phyloP scores from a whole-genome alignment of 345 rosid species.

The Eucalyptus dawsonii region DNA sequence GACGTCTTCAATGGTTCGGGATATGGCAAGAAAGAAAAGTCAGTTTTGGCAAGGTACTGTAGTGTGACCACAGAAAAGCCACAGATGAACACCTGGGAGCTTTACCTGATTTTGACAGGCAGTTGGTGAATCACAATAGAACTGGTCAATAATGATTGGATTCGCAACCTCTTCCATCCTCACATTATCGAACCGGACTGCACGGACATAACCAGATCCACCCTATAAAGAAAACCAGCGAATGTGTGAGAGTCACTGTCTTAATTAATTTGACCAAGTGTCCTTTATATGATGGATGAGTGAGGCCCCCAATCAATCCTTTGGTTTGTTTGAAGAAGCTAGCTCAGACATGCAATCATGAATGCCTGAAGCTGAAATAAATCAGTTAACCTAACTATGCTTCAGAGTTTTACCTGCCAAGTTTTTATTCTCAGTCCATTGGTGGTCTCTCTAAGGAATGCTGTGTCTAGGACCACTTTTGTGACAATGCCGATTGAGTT shows the following conservation, averaged over 20 bases:
- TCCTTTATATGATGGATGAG: neutral
- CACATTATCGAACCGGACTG: conserved; percentile 70
- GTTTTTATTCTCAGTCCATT: conserved; percentile 96
- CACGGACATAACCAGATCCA: conserved; percentile 85
- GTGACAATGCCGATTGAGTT: conserved; percentile 64
- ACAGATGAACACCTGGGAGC: neutral
- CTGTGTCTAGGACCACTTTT: conserved; percentile 85
- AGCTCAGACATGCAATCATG: neutral
- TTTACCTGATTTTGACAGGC: conserved; percentile 75
- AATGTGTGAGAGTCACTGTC: neutral
- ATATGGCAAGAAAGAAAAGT: neutral
- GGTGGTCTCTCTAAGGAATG: conserved; percentile 56
- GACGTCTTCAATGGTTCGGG: conserved; percentile 40
- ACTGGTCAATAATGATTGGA: conserved; percentile 90
- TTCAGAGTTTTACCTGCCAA: conserved; percentile 63
- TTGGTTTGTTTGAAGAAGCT: neutral
- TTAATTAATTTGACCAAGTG: neutral
- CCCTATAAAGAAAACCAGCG: conserved; percentile 30
- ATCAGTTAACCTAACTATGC: neutral
- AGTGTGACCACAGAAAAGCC: neutral
- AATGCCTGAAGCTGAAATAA: neutral
- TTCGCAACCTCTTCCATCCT: conserved; percentile 71
- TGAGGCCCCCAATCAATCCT: neutral
- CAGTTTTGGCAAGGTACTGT: neutral
- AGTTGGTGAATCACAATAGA: conserved; percentile 90